Evolutionary conservation across 768 basidiomycete genomes (phyloP).

Genomic region (Lactarius quietus): DNA sequence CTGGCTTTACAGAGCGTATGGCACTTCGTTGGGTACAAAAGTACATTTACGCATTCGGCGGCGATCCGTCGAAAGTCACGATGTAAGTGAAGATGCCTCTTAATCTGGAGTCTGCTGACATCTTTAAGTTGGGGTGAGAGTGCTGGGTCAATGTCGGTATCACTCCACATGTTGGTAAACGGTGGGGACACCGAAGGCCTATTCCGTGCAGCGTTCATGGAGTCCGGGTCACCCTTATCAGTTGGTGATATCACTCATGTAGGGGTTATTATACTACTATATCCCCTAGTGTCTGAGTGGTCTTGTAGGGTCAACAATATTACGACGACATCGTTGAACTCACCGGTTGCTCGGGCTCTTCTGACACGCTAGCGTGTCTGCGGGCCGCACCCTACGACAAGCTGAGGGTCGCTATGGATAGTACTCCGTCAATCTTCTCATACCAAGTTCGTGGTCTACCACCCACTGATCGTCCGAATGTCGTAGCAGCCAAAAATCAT

Average conservation of each 20-base stretch:
- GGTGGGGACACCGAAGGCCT: slow-evolving; percentile 36
- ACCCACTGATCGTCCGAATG: not conserved
- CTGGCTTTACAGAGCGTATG: slow-evolving; percentile 40
- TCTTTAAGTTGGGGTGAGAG: slow-evolving; percentile 44
- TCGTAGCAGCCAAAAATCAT: not conserved
- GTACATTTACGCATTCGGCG: slow-evolving; percentile 57
- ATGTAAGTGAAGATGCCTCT: slow-evolving; percentile 37
- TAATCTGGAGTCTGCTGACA: not conserved
- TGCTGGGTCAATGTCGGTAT: slow-evolving; percentile 48
- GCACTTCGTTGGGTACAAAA: too few relatives aligned
- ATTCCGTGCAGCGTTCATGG: slow-evolving; percentile 43
- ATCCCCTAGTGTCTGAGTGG: not conserved
- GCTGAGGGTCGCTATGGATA: slow-evolving; percentile 35
- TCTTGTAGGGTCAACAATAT: slow-evolving; percentile 30
- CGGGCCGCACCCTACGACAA: slow-evolving; percentile 34
- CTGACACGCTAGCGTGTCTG: slow-evolving; percentile 43
- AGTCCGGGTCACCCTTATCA: slow-evolving; percentile 38
- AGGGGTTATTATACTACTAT: slow-evolving; percentile 31
- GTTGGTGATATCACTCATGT: slow-evolving; percentile 33
- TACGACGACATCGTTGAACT: slow-evolving; percentile 41
- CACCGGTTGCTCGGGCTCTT: slow-evolving; percentile 36
- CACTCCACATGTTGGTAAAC: slow-evolving; percentile 42
- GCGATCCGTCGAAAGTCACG: slow-evolving; percentile 57
- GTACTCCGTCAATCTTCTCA: slow-evolving; percentile 30
- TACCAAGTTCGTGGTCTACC: slow-evolving; percentile 29